Conservation (phyloP, 441 rosid species). For the Pelargonium fulgidum region DNA sequence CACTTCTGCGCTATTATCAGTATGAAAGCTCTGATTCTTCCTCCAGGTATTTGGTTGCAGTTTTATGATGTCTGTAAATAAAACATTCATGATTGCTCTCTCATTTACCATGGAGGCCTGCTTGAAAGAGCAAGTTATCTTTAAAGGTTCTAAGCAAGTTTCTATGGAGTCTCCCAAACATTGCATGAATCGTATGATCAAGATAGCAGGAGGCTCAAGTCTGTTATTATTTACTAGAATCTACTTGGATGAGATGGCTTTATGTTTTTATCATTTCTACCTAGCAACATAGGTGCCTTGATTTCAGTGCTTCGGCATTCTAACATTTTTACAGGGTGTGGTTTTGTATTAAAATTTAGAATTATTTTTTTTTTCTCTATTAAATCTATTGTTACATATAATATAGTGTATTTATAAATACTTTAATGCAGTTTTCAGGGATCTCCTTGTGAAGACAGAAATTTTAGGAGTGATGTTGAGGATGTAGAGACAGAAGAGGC, state of each 20-base stretch:
- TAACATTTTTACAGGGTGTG: background rate
- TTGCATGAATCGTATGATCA: too few relatives aligned
- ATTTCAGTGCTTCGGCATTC: background rate
- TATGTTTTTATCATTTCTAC: background rate
- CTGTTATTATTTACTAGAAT: too few relatives aligned
- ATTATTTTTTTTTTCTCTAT: too few relatives aligned
- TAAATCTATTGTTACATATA: background rate
- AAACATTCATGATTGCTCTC: background rate
- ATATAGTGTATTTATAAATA: slow-evolving; percentile 5
- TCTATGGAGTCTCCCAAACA: background rate
- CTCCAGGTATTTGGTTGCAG: too few relatives aligned
- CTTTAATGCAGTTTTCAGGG: slow-evolving; percentile 60
- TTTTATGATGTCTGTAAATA: background rate
- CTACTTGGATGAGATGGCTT: too few relatives aligned
- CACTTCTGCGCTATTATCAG: slow-evolving; percentile 48
- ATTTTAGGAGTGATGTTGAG: slow-evolving; percentile 56
- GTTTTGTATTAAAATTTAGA: background rate
- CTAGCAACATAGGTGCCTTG: background rate
- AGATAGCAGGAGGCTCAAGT: too few relatives aligned
- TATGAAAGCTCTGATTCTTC: background rate
- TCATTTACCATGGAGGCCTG: background rate
- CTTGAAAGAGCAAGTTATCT: background rate
- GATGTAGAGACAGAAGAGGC: slow-evolving; percentile 80
- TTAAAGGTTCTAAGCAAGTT: background rate
- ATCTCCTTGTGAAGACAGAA: slow-evolving; percentile 63